A percentile compares a stretch with the other conserved stretches of the same genome.
Evolutionary conservation across 495 filamentous ascomycete species (phyloP).

Genomic region (Trichoderma parareesei): DNA sequence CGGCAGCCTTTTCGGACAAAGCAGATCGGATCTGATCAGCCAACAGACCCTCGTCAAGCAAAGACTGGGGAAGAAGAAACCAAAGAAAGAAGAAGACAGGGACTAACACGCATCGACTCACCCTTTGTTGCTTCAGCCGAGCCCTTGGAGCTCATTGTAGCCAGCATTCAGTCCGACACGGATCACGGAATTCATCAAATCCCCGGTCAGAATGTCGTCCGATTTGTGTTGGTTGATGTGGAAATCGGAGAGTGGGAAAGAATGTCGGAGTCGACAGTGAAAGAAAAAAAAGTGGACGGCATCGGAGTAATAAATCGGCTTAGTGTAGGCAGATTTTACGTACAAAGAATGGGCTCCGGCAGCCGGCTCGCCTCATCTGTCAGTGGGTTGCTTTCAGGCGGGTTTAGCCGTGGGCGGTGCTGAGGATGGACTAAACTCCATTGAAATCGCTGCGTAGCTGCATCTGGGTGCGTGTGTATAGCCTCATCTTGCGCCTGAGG

Average conservation of each 20-base stretch:
- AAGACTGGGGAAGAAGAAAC: too few relatives aligned
- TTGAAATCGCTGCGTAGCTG: too few relatives aligned
- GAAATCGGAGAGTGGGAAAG: neutral
- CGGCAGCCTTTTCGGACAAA: neutral
- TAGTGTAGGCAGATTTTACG: neutral
- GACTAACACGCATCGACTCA: neutral
- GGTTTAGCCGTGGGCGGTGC: neutral
- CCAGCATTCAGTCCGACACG: neutral
- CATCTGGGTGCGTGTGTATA: too few relatives aligned
- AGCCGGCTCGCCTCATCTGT: neutral
- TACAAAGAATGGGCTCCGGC: neutral
- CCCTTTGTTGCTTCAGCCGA: slow-evolving; percentile 4
- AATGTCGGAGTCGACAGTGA: neutral
- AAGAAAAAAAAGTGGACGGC: slow-evolving; percentile 1
- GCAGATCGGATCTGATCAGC: neutral
- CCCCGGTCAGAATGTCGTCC: neutral
- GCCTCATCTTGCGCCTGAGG: too few relatives aligned
- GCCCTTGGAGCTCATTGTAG: slow-evolving; percentile 6
- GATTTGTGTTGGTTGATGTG: neutral
- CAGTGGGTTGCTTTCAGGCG: neutral
- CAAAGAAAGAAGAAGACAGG: neutral
- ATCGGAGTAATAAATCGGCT: neutral
- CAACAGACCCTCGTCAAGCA: neutral
- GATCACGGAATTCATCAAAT: neutral
- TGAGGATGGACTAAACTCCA: neutral